Evolutionary conservation across 2,329 filamentous ascomycete species (phyloP).

Genomic region (Penicillium psychrosexuale): DNA sequence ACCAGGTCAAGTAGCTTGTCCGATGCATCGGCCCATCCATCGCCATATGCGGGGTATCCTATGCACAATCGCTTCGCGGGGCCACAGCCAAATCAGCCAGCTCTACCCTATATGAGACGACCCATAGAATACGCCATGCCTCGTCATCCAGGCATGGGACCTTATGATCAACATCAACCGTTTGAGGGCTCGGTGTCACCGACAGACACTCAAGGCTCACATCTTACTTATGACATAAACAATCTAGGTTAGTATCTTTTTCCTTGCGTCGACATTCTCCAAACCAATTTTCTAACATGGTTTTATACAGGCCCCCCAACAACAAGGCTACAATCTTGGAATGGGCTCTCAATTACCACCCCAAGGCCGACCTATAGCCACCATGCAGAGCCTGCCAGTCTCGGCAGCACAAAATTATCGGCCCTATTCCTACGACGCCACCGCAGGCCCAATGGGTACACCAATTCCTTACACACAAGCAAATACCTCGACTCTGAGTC

Average conservation of each 20-base stretch:
- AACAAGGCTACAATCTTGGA: slow-evolving; percentile 30
- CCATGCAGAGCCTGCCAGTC: slow-evolving; percentile 32
- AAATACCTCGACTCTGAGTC: slow-evolving; percentile 36
- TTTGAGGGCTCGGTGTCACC: slow-evolving; percentile 36
- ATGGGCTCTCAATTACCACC: slow-evolving; percentile 27
- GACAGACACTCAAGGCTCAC: slow-evolving; percentile 27
- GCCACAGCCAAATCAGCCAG: slow-evolving; percentile 23
- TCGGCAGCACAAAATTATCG: slow-evolving; percentile 37
- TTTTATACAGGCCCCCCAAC: slow-evolving; percentile 28
- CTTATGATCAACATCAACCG: slow-evolving; percentile 29
- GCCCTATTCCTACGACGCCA: slow-evolving; percentile 29
- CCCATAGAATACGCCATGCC: slow-evolving; percentile 30
- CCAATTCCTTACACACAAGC: slow-evolving; percentile 32
- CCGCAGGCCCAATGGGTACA: slow-evolving; percentile 28
- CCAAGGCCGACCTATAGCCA: slow-evolving; percentile 28
- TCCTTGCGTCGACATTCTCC: not conserved
- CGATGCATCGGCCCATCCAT: slow-evolving; percentile 29
- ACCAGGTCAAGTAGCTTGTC: slow-evolving; percentile 38
- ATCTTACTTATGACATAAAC: slow-evolving; percentile 30
- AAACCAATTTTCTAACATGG: slow-evolving; percentile 8
- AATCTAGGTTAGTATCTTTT: slow-evolving; percentile 25
- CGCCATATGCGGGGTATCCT: slow-evolving; percentile 25
- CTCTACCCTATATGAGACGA: slow-evolving; percentile 29
- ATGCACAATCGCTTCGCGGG: slow-evolving; percentile 29
- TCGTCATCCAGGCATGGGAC: slow-evolving; percentile 26